These are phyloP conservation scores for Hypholoma fasciculare DNA, from an alignment of 768 basidiomycete genomes.

Conservation along the genomic window DNA sequence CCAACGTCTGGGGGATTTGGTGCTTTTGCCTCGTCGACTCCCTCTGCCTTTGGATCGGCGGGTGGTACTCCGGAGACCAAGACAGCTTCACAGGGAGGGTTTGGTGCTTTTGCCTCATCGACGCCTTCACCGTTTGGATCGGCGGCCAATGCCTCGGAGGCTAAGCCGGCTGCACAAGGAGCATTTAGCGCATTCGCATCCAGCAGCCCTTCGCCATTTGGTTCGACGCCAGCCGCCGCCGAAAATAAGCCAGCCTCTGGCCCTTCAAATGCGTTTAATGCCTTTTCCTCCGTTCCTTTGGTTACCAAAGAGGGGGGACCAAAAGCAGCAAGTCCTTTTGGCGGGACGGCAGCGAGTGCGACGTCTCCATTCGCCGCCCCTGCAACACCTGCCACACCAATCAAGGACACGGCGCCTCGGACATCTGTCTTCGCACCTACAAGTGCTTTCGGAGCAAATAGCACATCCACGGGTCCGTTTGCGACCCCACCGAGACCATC, in stretches of 20 bases:
- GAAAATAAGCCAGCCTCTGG: not conserved
- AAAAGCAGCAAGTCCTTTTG: conserved; percentile 3
- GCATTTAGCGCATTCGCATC: too few species aligned
- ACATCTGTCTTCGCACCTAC: too few species aligned
- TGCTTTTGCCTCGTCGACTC: conserved; percentile 28
- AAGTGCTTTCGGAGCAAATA: too few species aligned
- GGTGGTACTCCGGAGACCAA: not conserved
- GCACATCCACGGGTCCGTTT: not conserved
- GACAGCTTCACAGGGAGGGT: not conserved
- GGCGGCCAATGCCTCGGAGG: not conserved
- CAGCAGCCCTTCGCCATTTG: too few species aligned
- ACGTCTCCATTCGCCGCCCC: conserved; percentile 1
- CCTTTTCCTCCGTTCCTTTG: conserved; percentile 9
- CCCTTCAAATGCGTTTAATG: conserved; percentile 5
- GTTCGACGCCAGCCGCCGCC: not conserved
- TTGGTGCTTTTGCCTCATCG: not conserved
- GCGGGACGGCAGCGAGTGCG: not conserved
- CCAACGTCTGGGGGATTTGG: conserved; percentile 20
- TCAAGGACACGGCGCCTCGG: not conserved
- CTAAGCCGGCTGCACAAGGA: not conserved
- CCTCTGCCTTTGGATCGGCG: conserved; percentile 18
- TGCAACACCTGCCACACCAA: not conserved
- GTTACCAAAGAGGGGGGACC: conserved; percentile 1
- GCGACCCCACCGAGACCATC: not conserved
- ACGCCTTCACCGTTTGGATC: not conserved